Evolutionary conservation across 805 yeast genomes (phyloP).

Genomic region (Ogataea paradorogensis): DNA sequence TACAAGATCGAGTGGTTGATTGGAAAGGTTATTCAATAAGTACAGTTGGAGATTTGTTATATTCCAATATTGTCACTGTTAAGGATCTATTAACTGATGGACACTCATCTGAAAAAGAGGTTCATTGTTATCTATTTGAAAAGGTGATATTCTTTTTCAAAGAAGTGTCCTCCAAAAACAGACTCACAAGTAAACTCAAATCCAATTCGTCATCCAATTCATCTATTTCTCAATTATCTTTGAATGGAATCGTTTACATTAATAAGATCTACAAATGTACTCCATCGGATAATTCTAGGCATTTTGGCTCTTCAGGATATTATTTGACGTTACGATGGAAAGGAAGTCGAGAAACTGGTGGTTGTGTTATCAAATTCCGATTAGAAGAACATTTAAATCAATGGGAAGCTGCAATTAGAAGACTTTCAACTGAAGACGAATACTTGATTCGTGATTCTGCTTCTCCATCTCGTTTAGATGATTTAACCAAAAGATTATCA

Average conservation of each 20-base stretch:
- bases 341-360: constrained; percentile 84
- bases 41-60: constrained; percentile 81
- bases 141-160: constrained; percentile 58
- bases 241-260: constrained; percentile 33
- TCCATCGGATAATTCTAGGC: constrained; percentile 30
- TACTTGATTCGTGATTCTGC: constrained; percentile 7
- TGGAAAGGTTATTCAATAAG: constrained; percentile 87
- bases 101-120: constrained; percentile 74
- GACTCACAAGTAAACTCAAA: constrained; percentile 46
- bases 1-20: constrained; percentile 73
- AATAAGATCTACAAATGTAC: constrained; percentile 27
- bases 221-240: constrained; percentile 19
- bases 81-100: constrained; percentile 51
- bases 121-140: constrained; percentile 86
- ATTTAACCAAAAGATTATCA: constrained; percentile 13
- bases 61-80: constrained; percentile 68
- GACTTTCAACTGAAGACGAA: constrained; percentile 35
- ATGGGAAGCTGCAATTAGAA: constrained; percentile 72
- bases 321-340: constrained; percentile 71
- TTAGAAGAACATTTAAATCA: constrained; percentile 80
- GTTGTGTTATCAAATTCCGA: constrained; percentile 75
- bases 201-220: constrained; percentile 40
- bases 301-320: constrained; percentile 43
- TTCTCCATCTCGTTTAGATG: constrained; percentile 13
- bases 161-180: constrained; percentile 50